These are phyloP conservation scores for Fusarium sp. DNA, from an alignment of 2,329 filamentous ascomycete species.

Conservation along the genomic window DNA sequence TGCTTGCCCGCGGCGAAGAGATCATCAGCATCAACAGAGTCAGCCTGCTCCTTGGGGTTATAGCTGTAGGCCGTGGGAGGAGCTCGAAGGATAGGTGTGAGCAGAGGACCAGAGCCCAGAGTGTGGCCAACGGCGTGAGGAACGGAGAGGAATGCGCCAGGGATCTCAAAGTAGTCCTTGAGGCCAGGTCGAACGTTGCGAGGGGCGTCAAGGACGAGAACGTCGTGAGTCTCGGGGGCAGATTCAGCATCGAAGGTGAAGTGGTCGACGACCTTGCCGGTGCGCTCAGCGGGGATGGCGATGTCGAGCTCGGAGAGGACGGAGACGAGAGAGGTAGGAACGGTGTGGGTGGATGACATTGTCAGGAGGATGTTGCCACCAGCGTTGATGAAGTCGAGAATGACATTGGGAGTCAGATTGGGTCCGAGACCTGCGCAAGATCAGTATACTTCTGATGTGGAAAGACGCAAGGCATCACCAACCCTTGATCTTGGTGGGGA, in stretches of 20 bases:
- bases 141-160: constrained; percentile 74
- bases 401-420: constrained; percentile 81
- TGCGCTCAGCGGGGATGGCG: constrained; percentile 84
- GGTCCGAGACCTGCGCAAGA: constrained; percentile 77
- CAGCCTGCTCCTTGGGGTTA: constrained; percentile 86
- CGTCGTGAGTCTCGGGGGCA: constrained; percentile 85
- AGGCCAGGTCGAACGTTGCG: constrained; percentile 71
- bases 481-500: constrained; percentile 93
- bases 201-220: constrained; percentile 80
- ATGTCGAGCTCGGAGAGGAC: constrained; percentile 91
- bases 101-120: constrained; percentile 78
- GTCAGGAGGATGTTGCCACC: constrained; percentile 91
- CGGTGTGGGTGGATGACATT: constrained; percentile 75
- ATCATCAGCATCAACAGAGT: constrained; percentile 73
- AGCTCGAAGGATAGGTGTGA: constrained; percentile 84
- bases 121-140: constrained; percentile 82
- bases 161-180: constrained; percentile 76
- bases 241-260: constrained; percentile 88
- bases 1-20: constrained; percentile 86
- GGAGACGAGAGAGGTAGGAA: constrained; percentile 77
- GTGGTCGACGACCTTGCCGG: constrained; percentile 88
- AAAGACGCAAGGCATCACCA: constrained; percentile 34
- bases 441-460: constrained; percentile 15
- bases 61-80: constrained; percentile 90
- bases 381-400: constrained; percentile 91